phyloP scores from a whole-genome alignment of 257 asterid species.

The Scutellaria barbata region DNA sequence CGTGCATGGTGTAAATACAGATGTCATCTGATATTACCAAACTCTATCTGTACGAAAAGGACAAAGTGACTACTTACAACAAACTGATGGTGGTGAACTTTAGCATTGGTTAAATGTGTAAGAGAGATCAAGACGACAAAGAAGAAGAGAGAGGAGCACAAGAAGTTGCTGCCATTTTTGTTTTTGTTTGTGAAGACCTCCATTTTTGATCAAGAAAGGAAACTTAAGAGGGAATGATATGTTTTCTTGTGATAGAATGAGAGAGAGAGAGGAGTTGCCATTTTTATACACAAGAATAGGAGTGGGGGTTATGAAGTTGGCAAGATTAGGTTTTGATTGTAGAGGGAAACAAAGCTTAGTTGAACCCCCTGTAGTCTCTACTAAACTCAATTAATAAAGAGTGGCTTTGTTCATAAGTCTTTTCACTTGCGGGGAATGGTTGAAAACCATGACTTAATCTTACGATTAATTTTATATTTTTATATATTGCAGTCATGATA shows the following conservation, averaged over 20 bases:
- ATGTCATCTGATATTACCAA: background rate
- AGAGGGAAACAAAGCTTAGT: slow-evolving; percentile 43
- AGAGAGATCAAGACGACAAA: slow-evolving; percentile 42
- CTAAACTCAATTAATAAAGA: slow-evolving; percentile 23
- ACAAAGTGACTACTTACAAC: slow-evolving; percentile 50
- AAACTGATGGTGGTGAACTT: slow-evolving; percentile 65
- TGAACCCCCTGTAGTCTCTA: slow-evolving; percentile 41
- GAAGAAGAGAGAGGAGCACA: slow-evolving; percentile 31
- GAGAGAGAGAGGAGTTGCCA: slow-evolving; percentile 29
- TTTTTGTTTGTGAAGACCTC: slow-evolving; percentile 28
- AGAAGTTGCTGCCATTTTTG: background rate
- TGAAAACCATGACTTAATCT: background rate
- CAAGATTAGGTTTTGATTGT: slow-evolving; percentile 52
- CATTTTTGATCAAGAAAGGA: slow-evolving; percentile 31
- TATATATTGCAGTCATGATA: background rate
- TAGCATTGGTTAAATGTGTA: slow-evolving; percentile 55
- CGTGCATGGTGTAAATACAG: background rate
- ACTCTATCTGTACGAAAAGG: background rate
- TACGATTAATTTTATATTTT: background rate
- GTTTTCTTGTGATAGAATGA: slow-evolving; percentile 33
- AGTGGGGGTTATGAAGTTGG: slow-evolving; percentile 49
- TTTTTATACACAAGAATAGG: slow-evolving; percentile 44
- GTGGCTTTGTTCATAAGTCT: slow-evolving; percentile 50
- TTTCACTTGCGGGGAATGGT: background rate
- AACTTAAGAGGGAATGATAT: background rate